A percentile compares a stretch with the other conserved stretches of the same genome.
Evolutionary conservation across 2,329 filamentous ascomycete species (phyloP).

Genomic region (Arthroderma uncinatum): DNA sequence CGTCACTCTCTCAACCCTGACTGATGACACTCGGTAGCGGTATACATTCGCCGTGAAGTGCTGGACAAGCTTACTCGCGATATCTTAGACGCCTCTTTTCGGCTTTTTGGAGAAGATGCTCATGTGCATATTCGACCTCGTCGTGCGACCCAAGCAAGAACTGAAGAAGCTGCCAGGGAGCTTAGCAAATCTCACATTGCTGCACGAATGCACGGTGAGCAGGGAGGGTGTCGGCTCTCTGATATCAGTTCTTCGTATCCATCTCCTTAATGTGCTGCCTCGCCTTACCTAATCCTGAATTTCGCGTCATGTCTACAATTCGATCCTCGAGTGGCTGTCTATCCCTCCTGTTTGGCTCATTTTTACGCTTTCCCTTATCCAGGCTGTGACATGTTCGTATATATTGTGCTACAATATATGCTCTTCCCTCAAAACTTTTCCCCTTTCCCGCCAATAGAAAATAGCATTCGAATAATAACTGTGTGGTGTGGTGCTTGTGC

Average conservation of each 20-base stretch:
- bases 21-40: not conserved
- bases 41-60: not conserved
- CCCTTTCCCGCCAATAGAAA: not conserved
- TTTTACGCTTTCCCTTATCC: not conserved
- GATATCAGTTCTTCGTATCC: not conserved
- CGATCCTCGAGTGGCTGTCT: not conserved
- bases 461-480: not conserved
- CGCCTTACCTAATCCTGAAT: not conserved
- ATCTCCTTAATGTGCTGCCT: not conserved
- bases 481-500: slow-evolving; percentile 2
- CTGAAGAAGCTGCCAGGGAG: not conserved
- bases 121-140: not conserved
- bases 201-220: not conserved
- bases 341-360: not conserved
- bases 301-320: not conserved
- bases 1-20: not conserved
- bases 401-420: slow-evolving; percentile 3
- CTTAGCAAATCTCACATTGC: not conserved
- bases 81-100: not conserved
- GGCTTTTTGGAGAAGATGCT: not conserved
- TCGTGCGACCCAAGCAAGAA: not conserved
- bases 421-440: not conserved
- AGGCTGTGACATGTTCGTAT: slow-evolving; percentile 1
- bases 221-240: not conserved
- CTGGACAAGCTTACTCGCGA: not conserved